These are phyloP conservation scores for Taiozyma sp. DNA, from an alignment of 1,139 yeast genomes.

Conservation along the genomic window DNA sequence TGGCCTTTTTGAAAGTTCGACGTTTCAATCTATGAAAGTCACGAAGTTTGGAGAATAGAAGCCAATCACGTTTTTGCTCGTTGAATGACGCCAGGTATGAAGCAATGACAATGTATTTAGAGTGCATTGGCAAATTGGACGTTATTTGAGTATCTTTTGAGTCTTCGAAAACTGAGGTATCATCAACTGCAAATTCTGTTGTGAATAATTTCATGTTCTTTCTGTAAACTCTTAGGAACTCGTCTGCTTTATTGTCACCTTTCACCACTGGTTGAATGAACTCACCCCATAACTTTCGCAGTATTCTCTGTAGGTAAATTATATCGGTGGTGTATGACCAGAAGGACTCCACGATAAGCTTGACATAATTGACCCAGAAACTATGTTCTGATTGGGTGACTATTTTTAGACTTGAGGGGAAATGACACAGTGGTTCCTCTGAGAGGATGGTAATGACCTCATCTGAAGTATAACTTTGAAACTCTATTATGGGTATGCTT, in stretches of 20 bases:
- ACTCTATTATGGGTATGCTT: slow-evolving; percentile 45
- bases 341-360: slow-evolving; percentile 46
- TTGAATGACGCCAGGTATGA: slow-evolving; percentile 68
- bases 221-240: slow-evolving; percentile 43
- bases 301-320: slow-evolving; percentile 36
- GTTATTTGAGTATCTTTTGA: slow-evolving; percentile 2
- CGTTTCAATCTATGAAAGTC: slow-evolving; percentile 38
- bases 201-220: slow-evolving; percentile 36
- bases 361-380: slow-evolving; percentile 46
- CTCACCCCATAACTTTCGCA: slow-evolving; percentile 43
- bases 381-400: slow-evolving; percentile 11
- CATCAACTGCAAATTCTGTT: slow-evolving; percentile 18
- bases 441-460: slow-evolving; percentile 37
- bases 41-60: slow-evolving; percentile 54
- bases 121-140: slow-evolving; percentile 46
- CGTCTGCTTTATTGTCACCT: slow-evolving; percentile 31
- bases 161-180: slow-evolving; percentile 5
- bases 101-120: slow-evolving; percentile 61
- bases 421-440: slow-evolving; percentile 26
- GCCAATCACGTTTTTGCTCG: slow-evolving; percentile 53
- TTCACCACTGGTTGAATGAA: slow-evolving; percentile 38
- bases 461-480: slow-evolving; percentile 39
- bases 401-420: slow-evolving; percentile 15
- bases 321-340: slow-evolving; percentile 47
- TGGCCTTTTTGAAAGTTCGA: slow-evolving; percentile 32